phyloP scores from a whole-genome alignment of 2,329 filamentous ascomycete genomes.

The Fusarium devonianum region DNA sequence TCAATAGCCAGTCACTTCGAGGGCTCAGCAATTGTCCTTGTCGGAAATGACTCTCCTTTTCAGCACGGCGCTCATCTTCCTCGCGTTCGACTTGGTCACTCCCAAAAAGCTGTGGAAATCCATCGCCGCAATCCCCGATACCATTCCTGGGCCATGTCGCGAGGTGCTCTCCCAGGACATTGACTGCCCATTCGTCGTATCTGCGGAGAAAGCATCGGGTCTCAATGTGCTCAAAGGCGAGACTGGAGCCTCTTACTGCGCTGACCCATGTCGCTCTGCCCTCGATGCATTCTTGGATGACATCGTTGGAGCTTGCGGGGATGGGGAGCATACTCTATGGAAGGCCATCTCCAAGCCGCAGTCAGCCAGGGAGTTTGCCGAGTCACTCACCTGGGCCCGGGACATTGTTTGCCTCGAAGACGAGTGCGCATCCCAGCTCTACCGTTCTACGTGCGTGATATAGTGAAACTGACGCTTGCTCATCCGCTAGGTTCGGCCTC shows the following conservation, averaged over 20 bases:
- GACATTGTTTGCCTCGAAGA: neutral
- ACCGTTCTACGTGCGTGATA: neutral
- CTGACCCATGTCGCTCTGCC: neutral
- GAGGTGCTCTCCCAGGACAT: neutral
- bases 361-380: neutral
- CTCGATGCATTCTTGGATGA: neutral
- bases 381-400: neutral
- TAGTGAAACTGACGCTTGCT: neutral
- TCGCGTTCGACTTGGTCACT: too few species aligned
- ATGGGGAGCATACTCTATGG: neutral
- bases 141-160: neutral
- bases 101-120: too few species aligned
- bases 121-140: too few species aligned
- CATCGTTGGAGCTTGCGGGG: neutral
- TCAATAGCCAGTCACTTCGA: too few species aligned
- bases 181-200: neutral
- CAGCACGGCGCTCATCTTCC: too few species aligned
- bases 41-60: too few species aligned
- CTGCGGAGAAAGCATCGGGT: neutral
- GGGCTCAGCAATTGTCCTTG: too few species aligned
- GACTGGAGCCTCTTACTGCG: neutral
- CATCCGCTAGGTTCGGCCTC: neutral
- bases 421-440: neutral
- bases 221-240: neutral
- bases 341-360: neutral